A percentile compares a stretch with the other conserved stretches of the same genome.
phyloP scores from a whole-genome alignment of 768 basidiomycete genomes.

The Panaeolus papilionaceus region DNA sequence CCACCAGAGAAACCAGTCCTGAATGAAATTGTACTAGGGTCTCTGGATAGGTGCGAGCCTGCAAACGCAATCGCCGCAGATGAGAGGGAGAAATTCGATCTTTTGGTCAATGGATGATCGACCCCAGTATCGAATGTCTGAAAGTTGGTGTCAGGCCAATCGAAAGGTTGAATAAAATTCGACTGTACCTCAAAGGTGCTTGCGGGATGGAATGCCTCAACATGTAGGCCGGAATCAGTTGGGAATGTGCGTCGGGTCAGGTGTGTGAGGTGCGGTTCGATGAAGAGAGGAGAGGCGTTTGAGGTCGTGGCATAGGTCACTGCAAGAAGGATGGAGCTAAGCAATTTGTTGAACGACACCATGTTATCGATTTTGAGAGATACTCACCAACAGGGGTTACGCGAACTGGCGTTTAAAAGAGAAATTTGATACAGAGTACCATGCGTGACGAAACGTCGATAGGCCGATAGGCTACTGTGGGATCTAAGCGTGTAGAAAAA shows the following conservation, averaged over 20 bases:
- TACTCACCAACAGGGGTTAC: background rate
- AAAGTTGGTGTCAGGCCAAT: background rate
- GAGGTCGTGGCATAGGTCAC: conserved; percentile 12
- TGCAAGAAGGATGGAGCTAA: conserved; percentile 33
- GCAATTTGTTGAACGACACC: conserved; percentile 33
- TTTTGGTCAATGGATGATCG: conserved; percentile 3
- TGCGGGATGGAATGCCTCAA: conserved; percentile 11
- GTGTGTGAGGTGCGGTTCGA: background rate
- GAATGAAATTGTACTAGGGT: background rate
- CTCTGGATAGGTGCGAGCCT: background rate
- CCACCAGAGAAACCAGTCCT: background rate
- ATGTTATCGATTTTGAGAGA: conserved; percentile 16
- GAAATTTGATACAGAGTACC: background rate
- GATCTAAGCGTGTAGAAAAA: background rate
- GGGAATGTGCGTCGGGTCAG: background rate
- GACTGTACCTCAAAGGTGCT: conserved; percentile 8
- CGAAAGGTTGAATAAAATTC: background rate
- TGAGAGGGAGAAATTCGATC: background rate
- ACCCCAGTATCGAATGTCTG: conserved; percentile 9
- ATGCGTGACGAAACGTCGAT: background rate
- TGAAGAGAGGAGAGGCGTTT: background rate
- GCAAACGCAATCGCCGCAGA: background rate
- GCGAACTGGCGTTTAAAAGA: background rate
- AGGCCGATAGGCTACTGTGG: background rate
- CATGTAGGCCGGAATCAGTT: background rate